Base-by-base conservation (phyloP, 768 basidiomycete species). In the Mycena pura region DNA sequence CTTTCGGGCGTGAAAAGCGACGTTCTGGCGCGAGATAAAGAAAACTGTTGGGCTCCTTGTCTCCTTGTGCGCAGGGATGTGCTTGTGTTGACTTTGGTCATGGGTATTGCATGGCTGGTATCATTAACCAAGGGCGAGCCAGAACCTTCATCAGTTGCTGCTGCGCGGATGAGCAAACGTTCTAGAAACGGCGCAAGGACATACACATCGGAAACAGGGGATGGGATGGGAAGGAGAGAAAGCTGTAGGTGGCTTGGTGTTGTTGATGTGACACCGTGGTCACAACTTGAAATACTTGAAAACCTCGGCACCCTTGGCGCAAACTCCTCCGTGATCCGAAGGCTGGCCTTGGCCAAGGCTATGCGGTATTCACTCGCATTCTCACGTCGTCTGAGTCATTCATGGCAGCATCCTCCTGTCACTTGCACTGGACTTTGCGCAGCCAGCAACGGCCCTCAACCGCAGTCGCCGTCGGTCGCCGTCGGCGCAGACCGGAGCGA, bases 1-100 rank as follows among this genome's bases (percentile, higher is more conserved):
- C 57, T 82, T 11, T 65, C 47, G 1, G 85, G 84, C 0, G 61
- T 65, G 5, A 82, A 43, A 65, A 85, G 68, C 1, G 65, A 67
- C 3, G 72, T 73, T 5, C 68, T 13, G 62, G 67, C 3, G 64
- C 34, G 0, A 70, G 59, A 38, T 38, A 52, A 21, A 70, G 51
- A 61, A 48, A 64, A 40, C 38, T 63, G 11, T 45, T 41, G 8
- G 9, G 40, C 29, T 27, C 15, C 32, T 24, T 27, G 31, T 32
- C 51, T 41, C 48, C 57, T 53, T 40, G 55, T 5, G 17, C 56
- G 44, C 2, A 54, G 13, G 6, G 55, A 45, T 3, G 38, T 11
- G 38, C 25, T 5, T 9, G 48, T 46, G 3, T 15, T 17, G 1
- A 53, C 27, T 25, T 43, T 32, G 11, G 40, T 39, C 60, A 62